Base-by-base conservation (phyloP, 768 basidiomycete genomes). In the Cyclocybe cylindracea region DNA sequence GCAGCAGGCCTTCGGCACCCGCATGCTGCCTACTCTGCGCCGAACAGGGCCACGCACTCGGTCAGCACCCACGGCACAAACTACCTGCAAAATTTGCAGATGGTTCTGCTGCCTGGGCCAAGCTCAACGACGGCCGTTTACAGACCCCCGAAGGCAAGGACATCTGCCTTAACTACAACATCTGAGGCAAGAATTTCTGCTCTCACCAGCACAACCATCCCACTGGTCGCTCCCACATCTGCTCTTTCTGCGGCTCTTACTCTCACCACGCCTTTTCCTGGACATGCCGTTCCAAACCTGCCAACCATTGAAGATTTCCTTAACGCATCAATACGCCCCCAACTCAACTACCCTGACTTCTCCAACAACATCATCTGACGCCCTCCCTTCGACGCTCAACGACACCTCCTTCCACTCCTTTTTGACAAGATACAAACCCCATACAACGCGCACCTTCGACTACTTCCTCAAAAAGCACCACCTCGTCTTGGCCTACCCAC, bases 21-120 rank as follows among this genome's bases (percentile, higher is more conserved):
- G 16, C 56, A 38, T 48, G 36, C 50, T 68, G 67, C 58, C 41
- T 64, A 14, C 31, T 56, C 18, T 67, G 65, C 48, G 57, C 42
- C 29, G 51, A 58, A 13, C 24, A 16, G 4, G 50, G 50, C 2
- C 67, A 69, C 59, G 47, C 9, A 13, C 44, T 61, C 39, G 19
- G 13, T 7, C 29, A 53, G 7, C 62, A 64, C 42, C 42, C 54
- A 0, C 13, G 14, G 1, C 14, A 16, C 10, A 11, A 37, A 4
- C 13, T 14, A 7, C 36, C 36, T 7, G 34, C 39, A 1, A 41
- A 52, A 19, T 50, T 58, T 48, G 9, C 29, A 0, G 58, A 61
- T 14, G 59, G 60, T 0, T 40, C 44, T 1, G 16, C 39, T 1
- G 37, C 50, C 35, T 62, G 58, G 52, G 44, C 61, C 2, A 53